Evolutionary conservation across 306 rosid genomes (phyloP).

Genomic region (Quercus aquifolioides): DNA sequence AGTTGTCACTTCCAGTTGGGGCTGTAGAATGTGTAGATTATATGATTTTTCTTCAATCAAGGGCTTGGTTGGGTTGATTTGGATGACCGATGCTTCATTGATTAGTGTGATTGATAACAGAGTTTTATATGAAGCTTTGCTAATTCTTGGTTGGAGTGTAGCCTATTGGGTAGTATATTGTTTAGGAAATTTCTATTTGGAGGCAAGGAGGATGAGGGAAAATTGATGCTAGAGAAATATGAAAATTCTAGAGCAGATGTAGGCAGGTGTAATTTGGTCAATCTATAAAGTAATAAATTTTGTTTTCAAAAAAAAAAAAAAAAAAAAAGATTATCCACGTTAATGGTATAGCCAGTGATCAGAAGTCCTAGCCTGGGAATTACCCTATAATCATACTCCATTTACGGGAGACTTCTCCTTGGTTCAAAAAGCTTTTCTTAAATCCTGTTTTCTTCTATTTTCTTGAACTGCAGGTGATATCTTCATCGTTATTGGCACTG

Average conservation of each 20-base stretch:
- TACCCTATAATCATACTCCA: background rate
- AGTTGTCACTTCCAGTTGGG: conserved; percentile 26
- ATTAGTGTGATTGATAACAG: conserved; percentile 23
- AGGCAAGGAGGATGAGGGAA: background rate
- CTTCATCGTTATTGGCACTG: conserved; percentile 81
- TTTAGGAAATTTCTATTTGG: conserved; percentile 8
- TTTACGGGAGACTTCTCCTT: background rate
- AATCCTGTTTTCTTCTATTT: conserved; percentile 17
- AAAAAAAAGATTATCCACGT: background rate
- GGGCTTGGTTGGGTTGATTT: conserved; percentile 22
- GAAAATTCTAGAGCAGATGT: no score
- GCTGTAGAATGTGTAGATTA: conserved; percentile 36
- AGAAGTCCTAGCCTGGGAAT: background rate
- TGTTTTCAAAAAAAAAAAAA: background rate
- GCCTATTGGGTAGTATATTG: conserved; percentile 1
- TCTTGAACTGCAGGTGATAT: conserved; percentile 65
- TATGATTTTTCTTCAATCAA: conserved; percentile 27
- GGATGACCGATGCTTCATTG: conserved; percentile 23
- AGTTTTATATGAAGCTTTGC: background rate
- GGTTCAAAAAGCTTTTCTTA: background rate
- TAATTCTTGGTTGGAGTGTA: no score
- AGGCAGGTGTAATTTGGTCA: no score
- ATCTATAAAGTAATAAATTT: no score
- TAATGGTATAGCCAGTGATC: background rate
- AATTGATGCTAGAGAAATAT: background rate